Evolutionary conservation across 371 early-diverging fungal species (phyloP), one percentile per base, ranked within the genome.

Genomic region (Lichtheimia ornata): DNA sequence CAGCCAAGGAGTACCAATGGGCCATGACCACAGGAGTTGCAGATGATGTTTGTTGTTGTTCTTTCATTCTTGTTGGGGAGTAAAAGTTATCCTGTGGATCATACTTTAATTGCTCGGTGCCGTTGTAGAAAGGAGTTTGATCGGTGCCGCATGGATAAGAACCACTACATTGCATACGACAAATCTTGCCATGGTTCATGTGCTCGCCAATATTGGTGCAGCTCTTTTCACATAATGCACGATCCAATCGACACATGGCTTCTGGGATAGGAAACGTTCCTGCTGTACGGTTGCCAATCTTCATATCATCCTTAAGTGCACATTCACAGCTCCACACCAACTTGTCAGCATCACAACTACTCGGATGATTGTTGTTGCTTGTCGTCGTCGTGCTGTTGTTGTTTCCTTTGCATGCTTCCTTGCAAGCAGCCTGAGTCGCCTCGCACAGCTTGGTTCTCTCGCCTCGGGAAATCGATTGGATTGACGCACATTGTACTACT

Each of bases 111-210:
- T 13, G 58, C 49, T 11, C 50, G 4, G 35, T 35, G 35, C 35
- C 58, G 13, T 58, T 58, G 28, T 58, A 58, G 25, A 30, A n/a
- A 58, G 58, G 58, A 9, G 58, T 30, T 5, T 58, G 22, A 14
- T n/a, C 27, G n/a, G 58, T 28, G 14, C 27, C 50, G 17, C 58
- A 58, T 27, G 58, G 58, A 49, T 44, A 58, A n/a, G 58, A 58
- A 11, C 58, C 50, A 17, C 1, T 27, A 20, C 58, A 58, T 18
- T 58, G 58, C 47, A 58, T 28, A 50, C 50, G 58, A 22, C 58
- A 58, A 12, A 58, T 35, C 7, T 50, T 47, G 50, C 49, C 50
- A n/a, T 18, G 47, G 47, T 58, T 58, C 4, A 35, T 49, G 18
- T 58, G 58, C 14, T 49, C 50, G 18, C 58, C 58, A 11, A 58